Conservation (phyloP, 2,329 filamentous ascomycete genomes). For the Pezicula carpinea region DNA sequence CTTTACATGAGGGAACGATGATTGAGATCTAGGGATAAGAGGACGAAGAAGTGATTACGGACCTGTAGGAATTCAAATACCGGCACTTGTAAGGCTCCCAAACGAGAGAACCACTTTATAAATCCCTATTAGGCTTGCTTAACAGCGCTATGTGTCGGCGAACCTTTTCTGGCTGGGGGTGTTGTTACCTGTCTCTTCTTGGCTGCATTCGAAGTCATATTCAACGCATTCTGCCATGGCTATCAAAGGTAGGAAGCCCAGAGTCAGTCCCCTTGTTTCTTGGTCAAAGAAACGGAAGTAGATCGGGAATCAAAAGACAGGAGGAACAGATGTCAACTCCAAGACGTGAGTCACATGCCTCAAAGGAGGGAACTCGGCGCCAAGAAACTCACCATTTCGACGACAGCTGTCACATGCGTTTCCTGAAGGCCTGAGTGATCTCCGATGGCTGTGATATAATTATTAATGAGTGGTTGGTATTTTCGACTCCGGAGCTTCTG, state of each 20-base stretch:
- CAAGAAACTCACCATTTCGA: no score
- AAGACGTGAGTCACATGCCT: no score
- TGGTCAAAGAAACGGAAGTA: no score
- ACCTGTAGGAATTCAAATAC: background rate
- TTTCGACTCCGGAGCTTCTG: no score
- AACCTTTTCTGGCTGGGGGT: background rate
- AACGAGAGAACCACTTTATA: background rate
- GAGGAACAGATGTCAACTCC: no score
- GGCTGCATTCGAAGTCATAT: constrained; percentile 3
- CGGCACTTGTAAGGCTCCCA: background rate
- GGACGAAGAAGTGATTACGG: no score
- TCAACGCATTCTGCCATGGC: constrained; percentile 16
- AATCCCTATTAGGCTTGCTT: background rate
- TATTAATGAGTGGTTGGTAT: background rate
- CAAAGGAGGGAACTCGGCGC: no score
- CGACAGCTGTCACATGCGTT: constrained; percentile 22
- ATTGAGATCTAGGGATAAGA: no score
- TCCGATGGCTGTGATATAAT: background rate
- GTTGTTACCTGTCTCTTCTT: background rate
- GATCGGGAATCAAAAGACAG: no score
- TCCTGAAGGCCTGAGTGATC: background rate
- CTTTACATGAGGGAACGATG: no score
- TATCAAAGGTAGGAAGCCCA: background rate
- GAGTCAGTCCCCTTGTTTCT: no score
- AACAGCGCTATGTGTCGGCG: background rate